These are phyloP conservation scores for Rhodotorula sp. DNA, from an alignment of 1,284 basidiomycete genomes.

Conservation along the genomic window DNA sequence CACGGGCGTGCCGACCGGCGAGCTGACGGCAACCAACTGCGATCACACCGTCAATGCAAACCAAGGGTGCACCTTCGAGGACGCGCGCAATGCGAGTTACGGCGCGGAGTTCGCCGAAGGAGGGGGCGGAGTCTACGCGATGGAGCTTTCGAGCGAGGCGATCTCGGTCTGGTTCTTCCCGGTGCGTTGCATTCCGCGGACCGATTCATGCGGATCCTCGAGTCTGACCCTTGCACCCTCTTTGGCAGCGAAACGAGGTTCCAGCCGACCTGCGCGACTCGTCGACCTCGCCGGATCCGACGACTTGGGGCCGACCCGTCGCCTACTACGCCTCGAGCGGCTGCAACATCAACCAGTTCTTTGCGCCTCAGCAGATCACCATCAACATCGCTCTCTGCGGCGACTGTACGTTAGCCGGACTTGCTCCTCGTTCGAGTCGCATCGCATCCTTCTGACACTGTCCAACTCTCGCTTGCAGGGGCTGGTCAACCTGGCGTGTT, in stretches of 20 bases:
- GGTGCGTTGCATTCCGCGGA: background rate
- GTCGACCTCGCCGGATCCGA: slow-evolving; percentile 15
- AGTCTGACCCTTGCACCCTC: background rate
- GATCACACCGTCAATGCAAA: slow-evolving; percentile 49
- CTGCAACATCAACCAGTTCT: slow-evolving; percentile 32
- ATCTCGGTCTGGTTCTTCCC: slow-evolving; percentile 36
- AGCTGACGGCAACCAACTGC: slow-evolving; percentile 43
- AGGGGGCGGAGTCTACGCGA: slow-evolving; percentile 42
- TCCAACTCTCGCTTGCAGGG: slow-evolving; percentile 3
- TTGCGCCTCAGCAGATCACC: slow-evolving; percentile 26
- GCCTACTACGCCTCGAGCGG: slow-evolving; percentile 17
- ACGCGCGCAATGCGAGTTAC: slow-evolving; percentile 44
- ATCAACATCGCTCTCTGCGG: slow-evolving; percentile 34
- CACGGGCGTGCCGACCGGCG: slow-evolving; percentile 23
- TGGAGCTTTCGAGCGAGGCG: slow-evolving; percentile 12
- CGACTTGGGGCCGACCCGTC: slow-evolving; percentile 22
- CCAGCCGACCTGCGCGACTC: slow-evolving; percentile 19
- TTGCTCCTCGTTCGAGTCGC: too few relatives aligned
- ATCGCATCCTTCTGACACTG: background rate
- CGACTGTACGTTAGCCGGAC: slow-evolving; percentile 5
- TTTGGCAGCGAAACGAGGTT: slow-evolving; percentile 7
- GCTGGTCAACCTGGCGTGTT: slow-evolving; percentile 31
- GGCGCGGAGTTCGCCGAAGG: slow-evolving; percentile 43
- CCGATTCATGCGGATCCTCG: too few relatives aligned
- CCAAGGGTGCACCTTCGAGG: slow-evolving; percentile 61